Evolutionary conservation across 179 eudicot species (phyloP).

Genomic region (Monotropa hypopitys): DNA sequence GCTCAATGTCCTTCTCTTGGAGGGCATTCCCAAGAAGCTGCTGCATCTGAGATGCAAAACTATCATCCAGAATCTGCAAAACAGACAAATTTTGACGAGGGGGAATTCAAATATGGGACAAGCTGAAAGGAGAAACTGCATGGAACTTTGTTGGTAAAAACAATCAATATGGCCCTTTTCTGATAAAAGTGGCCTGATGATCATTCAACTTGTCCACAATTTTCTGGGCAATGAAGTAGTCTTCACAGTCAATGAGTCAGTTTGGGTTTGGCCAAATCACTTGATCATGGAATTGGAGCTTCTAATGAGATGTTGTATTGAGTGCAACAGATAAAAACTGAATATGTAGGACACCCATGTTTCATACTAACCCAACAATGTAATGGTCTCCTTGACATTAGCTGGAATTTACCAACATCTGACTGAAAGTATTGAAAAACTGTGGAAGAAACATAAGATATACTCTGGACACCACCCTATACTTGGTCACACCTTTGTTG

Average conservation of each 20-base stretch:
- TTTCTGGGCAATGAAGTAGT: neutral
- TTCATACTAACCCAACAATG: neutral
- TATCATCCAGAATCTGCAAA: constrained; percentile 56
- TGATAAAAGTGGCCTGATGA: neutral
- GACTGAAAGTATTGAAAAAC: neutral
- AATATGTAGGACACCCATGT: neutral
- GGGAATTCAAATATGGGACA: neutral
- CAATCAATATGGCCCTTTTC: neutral
- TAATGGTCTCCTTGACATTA: too few species aligned
- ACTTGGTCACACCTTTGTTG: neutral
- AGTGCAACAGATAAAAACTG: too few species aligned
- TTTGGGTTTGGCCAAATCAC: neutral
- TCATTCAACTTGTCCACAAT: neutral
- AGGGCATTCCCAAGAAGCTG: constrained; percentile 40
- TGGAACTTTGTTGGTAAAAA: neutral
- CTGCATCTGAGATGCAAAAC: constrained; percentile 55
- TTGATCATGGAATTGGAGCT: neutral
- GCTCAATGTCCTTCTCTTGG: constrained; percentile 50
- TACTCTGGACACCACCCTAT: too few species aligned
- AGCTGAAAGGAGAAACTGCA: neutral
- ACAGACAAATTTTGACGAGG: neutral
- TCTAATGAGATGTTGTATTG: neutral
- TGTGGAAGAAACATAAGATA: neutral
- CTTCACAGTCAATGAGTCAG: neutral
- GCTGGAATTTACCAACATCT: too few species aligned